Evolutionary conservation across 208 protist species (phyloP).

Genomic region (Wallacemonas sp.): DNA sequence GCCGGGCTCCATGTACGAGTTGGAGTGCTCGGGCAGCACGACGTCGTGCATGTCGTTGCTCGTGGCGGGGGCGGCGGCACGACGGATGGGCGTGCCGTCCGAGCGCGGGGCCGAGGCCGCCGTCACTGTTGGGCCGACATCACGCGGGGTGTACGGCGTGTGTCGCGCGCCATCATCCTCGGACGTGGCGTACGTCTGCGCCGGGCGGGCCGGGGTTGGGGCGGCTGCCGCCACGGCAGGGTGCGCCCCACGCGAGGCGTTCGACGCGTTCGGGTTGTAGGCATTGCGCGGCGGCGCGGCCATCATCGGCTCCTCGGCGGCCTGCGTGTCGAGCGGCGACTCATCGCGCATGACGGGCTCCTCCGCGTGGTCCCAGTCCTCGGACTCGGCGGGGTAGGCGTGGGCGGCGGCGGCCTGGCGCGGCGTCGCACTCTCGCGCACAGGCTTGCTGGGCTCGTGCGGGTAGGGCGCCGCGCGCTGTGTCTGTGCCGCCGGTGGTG

Average conservation of each 20-base stretch:
- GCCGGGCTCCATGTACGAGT: conserved; percentile 17
- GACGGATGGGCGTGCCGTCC: background rate
- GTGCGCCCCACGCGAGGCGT: background rate
- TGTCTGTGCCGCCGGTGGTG: background rate
- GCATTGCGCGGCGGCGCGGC: conserved; percentile 7
- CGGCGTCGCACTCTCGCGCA: background rate
- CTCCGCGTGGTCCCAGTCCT: conserved; percentile 12
- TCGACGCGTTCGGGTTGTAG: background rate
- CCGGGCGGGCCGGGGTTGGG: background rate
- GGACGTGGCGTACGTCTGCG: background rate
- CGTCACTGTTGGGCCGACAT: background rate
- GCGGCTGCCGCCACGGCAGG: background rate
- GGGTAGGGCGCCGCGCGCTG: conserved; percentile 11
- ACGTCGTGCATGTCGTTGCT: background rate
- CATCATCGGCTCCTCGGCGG: conserved; percentile 8
- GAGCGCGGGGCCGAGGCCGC: background rate
- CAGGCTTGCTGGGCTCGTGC: conserved; percentile 15
- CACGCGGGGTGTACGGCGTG: conserved; percentile 14
- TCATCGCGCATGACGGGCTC: conserved; percentile 21
- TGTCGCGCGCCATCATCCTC: background rate
- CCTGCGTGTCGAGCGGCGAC: conserved; percentile 1
- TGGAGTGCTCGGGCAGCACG: conserved; percentile 9
- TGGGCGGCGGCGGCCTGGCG: background rate
- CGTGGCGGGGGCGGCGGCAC: background rate
- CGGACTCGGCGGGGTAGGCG: conserved; percentile 6